These are phyloP conservation scores for Amphicarpaea edgeworthii DNA, from an alignment of 306 rosid species.

Conservation along the genomic window DNA sequence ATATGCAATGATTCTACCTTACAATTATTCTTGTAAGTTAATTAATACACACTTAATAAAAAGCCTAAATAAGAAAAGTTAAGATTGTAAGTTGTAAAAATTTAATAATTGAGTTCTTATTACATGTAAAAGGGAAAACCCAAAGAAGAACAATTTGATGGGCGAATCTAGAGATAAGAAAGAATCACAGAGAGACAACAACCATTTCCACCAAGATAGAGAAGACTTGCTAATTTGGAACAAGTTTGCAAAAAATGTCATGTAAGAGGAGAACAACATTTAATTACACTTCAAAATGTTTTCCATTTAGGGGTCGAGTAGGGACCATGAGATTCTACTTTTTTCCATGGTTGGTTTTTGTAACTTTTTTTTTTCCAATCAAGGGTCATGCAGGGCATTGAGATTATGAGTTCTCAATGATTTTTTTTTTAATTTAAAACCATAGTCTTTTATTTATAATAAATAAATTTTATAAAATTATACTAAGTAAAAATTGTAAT, in stretches of 20 bases:
- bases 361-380: neutral
- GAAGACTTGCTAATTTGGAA: neutral
- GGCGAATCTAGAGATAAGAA: neutral
- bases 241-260: neutral
- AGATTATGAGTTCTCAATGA: too few species aligned
- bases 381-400: too few species aligned
- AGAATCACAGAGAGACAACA: neutral
- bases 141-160: neutral
- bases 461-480: too few species aligned
- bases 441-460: too few species aligned
- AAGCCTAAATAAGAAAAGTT: too few species aligned
- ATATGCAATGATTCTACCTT: neutral
- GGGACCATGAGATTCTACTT: slow-evolving; percentile 5
- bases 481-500: too few species aligned
- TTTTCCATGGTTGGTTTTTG: neutral
- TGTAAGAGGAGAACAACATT: too few species aligned
- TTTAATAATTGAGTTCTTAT: too few species aligned
- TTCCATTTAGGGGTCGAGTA: neutral
- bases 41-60: neutral
- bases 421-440: too few species aligned
- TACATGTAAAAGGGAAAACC: too few species aligned
- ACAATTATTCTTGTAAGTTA: neutral
- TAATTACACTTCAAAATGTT: neutral
- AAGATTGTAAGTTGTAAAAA: too few species aligned
- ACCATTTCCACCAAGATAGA: neutral